Evolutionary conservation across 2,329 filamentous ascomycete genomes (phyloP).

Genomic region (Fusarium sp.): DNA sequence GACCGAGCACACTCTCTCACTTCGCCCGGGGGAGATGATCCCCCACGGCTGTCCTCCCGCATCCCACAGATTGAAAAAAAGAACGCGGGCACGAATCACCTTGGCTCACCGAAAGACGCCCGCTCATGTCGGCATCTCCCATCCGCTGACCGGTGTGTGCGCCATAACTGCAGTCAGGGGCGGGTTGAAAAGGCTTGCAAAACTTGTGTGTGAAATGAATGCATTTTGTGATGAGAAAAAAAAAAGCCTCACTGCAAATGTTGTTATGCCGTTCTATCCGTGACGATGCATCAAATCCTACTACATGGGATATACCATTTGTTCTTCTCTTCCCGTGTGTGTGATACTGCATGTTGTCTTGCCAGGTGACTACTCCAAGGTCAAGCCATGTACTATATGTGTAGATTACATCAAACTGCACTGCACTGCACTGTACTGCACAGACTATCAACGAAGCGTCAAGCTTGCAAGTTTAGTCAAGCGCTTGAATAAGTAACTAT

Average conservation of each 20-base stretch:
- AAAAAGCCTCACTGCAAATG: slow-evolving; percentile 22
- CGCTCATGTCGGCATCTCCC: slow-evolving; percentile 27
- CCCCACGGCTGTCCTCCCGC: slow-evolving; percentile 18
- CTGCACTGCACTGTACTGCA: neutral
- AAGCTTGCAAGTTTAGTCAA: neutral
- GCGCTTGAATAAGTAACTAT: neutral
- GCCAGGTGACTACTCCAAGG: neutral
- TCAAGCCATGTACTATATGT: neutral
- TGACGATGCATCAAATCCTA: slow-evolving; percentile 18
- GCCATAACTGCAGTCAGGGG: neutral
- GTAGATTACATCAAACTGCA: neutral
- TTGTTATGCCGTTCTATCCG: slow-evolving; percentile 28
- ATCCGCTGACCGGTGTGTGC: slow-evolving; percentile 31
- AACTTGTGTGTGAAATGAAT: neutral
- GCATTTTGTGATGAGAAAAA: neutral
- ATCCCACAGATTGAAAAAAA: neutral
- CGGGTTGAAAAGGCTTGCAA: neutral
- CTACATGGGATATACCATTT: neutral
- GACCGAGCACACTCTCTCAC: slow-evolving; percentile 6
- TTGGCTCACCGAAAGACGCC: neutral
- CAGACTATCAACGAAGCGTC: neutral
- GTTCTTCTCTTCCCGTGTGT: neutral
- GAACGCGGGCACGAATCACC: slow-evolving; percentile 40
- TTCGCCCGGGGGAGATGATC: neutral
- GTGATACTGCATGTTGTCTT: neutral